Base-by-base conservation (phyloP, 1,284 basidiomycete species). In the Pisolithus thermaeus region DNA sequence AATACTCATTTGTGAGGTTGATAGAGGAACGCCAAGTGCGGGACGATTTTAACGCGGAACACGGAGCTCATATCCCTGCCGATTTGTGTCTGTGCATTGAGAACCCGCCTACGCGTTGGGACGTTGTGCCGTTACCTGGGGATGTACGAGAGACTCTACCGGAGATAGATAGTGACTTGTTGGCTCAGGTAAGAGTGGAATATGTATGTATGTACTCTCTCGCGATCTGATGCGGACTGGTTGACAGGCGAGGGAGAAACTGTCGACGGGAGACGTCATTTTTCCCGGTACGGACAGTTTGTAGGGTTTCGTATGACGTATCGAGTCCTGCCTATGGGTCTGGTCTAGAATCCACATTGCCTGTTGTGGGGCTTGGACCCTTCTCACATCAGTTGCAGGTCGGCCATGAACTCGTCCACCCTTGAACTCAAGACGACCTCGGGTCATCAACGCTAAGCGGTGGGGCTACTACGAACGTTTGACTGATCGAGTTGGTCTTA, bases 1-100 rank as follows among this genome's bases (percentile, higher is more conserved):
- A 25, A n/a, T 18, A 18, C 63, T 42, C 3, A 43, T 28, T 25
- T 2, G 23, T 9, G 16, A 16, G 12, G 8, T n/a, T 5, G 2
- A 43, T 18, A 91, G 88, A 88, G 70, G 89, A 91, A 63, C 75
- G 75, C 20, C 71, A 73, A 51, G 63, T 78, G 9, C 76, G 89
- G 41, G 75, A 77, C 46, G 74, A 75, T n/a, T 91, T 91, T 66
- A 86, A 87, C 56, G 71, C 71, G 2, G 79, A 82, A 49, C 80
- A 90, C 51, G 87, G 87, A 0, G 74, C 74, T 16, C 79, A 85
- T 61, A 74, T 91, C 2, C 88, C 89, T 1, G 77, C 81, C 55
- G 88, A 91, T 60, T 74, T 91, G 38, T 90, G 87, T 63, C 68
- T 88, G 8, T 85, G 77, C 54, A 80, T 90, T 47, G 79, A 79